Evolutionary conservation across 306 rosid genomes (phyloP).

Genomic region (Lithocarpus polystachyus): DNA sequence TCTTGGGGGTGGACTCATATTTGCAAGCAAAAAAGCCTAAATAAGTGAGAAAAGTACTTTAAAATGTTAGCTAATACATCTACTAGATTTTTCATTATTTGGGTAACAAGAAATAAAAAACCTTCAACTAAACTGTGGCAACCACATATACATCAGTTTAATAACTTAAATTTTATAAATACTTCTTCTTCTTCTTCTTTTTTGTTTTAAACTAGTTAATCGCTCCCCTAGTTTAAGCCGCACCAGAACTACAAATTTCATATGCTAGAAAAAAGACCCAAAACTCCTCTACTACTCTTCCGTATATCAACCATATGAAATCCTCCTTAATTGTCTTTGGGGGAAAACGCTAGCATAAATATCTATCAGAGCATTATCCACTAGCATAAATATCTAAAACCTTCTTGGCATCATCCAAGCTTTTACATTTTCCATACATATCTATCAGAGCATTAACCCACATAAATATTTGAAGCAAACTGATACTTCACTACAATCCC

Average conservation of each 20-base stretch:
- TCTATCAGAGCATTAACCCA: conserved; percentile 52
- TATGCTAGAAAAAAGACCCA: no score
- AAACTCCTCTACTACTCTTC: no score
- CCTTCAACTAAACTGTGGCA: no score
- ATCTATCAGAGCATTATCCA: no score
- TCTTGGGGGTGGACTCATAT: no score
- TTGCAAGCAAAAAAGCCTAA: no score
- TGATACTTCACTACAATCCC: conserved; percentile 31
- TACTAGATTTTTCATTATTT: background rate
- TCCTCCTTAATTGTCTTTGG: no score
- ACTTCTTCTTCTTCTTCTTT: background rate
- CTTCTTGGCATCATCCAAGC: conserved; percentile 43
- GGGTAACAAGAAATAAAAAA: background rate
- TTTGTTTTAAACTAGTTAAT: background rate
- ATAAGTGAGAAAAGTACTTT: background rate
- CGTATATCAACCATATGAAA: no score
- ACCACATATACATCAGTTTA: no score
- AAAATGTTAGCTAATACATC: background rate
- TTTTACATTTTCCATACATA: conserved; percentile 57
- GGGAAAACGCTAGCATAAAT: no score
- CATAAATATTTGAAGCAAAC: conserved; percentile 34
- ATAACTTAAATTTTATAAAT: no score
- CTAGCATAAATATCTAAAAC: no score
- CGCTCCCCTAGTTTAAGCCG: background rate
- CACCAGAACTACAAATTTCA: background rate